Evolutionary conservation across 2,329 filamentous ascomycete species (phyloP).

Genomic region (Bertia moriformis): DNA sequence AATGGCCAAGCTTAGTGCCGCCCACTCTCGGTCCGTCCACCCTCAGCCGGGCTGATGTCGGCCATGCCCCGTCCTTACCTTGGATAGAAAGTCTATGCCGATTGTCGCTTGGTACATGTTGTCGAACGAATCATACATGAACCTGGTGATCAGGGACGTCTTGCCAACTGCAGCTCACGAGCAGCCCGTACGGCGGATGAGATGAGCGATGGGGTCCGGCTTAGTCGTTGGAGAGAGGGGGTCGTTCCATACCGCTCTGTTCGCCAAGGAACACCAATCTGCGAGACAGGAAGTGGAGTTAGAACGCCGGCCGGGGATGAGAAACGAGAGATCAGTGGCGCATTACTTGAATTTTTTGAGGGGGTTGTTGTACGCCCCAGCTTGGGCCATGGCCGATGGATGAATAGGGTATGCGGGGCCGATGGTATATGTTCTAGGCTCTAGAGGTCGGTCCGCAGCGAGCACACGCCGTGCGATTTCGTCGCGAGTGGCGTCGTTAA

Average conservation of each 20-base stretch:
- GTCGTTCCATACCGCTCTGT: conserved; percentile 66
- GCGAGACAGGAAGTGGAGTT: conserved; percentile 8
- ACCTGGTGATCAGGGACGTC: conserved; percentile 93
- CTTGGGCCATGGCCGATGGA: conserved; percentile 42
- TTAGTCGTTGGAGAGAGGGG: conserved; percentile 3
- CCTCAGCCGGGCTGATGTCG: conserved; percentile 1
- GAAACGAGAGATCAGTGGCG: conserved; percentile 1
- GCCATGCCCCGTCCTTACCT: conserved; percentile 38
- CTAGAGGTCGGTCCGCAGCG: too few relatives aligned
- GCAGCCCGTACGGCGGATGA: conserved; percentile 2
- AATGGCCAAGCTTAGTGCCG: not conserved
- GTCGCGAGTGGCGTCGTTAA: too few relatives aligned
- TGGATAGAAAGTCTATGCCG: conserved; percentile 97
- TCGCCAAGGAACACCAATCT: conserved; percentile 96
- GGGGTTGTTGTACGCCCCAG: conserved; percentile 88
- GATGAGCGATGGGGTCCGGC: not conserved
- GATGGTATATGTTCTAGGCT: too few relatives aligned
- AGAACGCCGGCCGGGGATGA: conserved; percentile 1
- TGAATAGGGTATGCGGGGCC: too few relatives aligned
- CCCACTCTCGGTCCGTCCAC: too few relatives aligned
- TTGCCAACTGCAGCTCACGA: conserved; percentile 63
- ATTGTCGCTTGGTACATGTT: conserved; percentile 99
- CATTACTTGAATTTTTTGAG: conserved; percentile 91
- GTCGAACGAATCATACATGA: conserved; percentile 99
- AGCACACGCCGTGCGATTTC: too few relatives aligned